A percentile compares a stretch with the other conserved stretches of the same genome.
Evolutionary conservation across 257 asterid species (phyloP).

Genomic region (Solanum pimpinellifolium): DNA sequence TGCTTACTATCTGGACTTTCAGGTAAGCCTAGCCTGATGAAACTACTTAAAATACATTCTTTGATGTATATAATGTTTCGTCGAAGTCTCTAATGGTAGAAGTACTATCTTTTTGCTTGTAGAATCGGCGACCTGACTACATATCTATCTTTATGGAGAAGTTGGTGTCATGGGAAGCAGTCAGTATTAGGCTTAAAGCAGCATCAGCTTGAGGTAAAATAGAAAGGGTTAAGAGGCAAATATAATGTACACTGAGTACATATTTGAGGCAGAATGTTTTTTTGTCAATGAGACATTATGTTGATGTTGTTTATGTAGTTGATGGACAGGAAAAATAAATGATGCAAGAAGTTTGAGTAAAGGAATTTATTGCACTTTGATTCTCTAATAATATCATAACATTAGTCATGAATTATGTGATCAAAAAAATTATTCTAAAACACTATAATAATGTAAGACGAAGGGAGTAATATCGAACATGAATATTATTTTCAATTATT

Average conservation of each 20-base stretch:
- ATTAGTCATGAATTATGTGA: not conserved
- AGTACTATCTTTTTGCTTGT: not conserved
- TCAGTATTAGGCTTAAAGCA: constrained; percentile 63
- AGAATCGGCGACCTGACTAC: constrained; percentile 82
- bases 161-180: constrained; percentile 95
- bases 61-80: not conserved
- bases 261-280: constrained; percentile 10
- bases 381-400: no score
- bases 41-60: not conserved
- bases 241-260: constrained; percentile 19
- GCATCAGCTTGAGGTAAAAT: constrained; percentile 45
- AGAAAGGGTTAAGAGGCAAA: constrained; percentile 26
- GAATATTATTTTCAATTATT: not conserved
- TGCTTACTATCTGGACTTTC: constrained; percentile 86
- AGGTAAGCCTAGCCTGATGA: constrained; percentile 31
- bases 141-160: constrained; percentile 72
- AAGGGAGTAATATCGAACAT: not conserved
- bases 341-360: not conserved
- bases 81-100: not conserved
- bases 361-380: not conserved
- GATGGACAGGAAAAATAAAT: no score
- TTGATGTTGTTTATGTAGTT: not conserved
- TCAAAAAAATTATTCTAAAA: no score
- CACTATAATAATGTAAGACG: no score
- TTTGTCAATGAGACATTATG: not conserved